A percentile compares a stretch with the other conserved stretches of the same genome.
These are phyloP conservation scores for Agrocybe pediades DNA, from an alignment of 768 basidiomycete species.

Conservation along the genomic window DNA sequence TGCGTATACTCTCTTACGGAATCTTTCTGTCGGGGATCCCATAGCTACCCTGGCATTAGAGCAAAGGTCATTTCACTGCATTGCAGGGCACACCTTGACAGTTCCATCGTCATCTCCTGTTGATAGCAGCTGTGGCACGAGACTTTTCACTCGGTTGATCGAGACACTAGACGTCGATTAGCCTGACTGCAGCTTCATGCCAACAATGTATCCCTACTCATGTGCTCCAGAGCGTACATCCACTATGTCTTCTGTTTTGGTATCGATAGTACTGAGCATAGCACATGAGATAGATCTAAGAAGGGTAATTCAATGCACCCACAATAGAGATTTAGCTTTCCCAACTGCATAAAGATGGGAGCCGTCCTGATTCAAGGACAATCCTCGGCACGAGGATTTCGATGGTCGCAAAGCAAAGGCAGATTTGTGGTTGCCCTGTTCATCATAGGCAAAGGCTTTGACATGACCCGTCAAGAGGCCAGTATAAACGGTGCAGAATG, in stretches of 20 bases:
- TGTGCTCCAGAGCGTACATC: conserved; percentile 57
- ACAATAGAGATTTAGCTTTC: conserved; percentile 82
- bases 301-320: conserved; percentile 29
- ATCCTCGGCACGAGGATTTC: conserved; percentile 80
- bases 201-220: conserved; percentile 58
- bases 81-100: conserved; percentile 64
- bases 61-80: not conserved
- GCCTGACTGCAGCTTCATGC: conserved; percentile 24
- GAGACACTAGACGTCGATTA: conserved; percentile 58
- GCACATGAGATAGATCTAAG: conserved; percentile 4
- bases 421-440: conserved; percentile 58
- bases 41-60: conserved; percentile 57
- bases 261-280: conserved; percentile 63
- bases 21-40: conserved; percentile 80
- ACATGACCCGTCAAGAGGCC: conserved; percentile 83
- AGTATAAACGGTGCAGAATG: conserved; percentile 66
- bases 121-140: conserved; percentile 71
- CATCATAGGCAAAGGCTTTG: conserved; percentile 80
- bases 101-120: conserved; percentile 96
- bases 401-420: conserved; percentile 71
- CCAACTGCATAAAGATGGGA: conserved; percentile 73
- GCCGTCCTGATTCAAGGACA: conserved; percentile 72
- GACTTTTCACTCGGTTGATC: conserved; percentile 80
- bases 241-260: conserved; percentile 47
- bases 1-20: conserved; percentile 72